Conservation (phyloP, 1,284 basidiomycete species). For the Vanrija pseudolonga region DNA sequence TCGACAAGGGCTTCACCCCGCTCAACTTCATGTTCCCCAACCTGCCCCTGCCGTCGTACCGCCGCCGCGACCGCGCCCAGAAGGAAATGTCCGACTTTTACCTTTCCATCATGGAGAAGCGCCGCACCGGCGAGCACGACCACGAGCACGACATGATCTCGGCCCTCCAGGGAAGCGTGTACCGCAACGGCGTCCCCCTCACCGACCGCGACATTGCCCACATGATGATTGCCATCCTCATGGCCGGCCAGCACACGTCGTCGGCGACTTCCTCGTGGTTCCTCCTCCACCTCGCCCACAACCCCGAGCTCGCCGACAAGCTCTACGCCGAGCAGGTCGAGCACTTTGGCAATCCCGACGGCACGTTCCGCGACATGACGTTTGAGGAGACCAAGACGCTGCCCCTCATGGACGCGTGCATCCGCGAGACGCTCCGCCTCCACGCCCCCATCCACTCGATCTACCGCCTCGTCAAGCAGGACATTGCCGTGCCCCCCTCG, state of each 20-base stretch:
- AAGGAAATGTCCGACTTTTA: slow-evolving; percentile 94
- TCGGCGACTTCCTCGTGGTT: slow-evolving; percentile 89
- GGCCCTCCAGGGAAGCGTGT: slow-evolving; percentile 77
- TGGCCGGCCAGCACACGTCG: slow-evolving; percentile 98
- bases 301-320: slow-evolving; percentile 70
- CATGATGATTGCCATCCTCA: slow-evolving; percentile 63
- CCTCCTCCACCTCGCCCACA: slow-evolving; percentile 82
- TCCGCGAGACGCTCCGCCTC: slow-evolving; percentile 86
- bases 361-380: slow-evolving; percentile 72
- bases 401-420: slow-evolving; percentile 80
- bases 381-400: slow-evolving; percentile 83
- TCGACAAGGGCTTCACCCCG: slow-evolving; percentile 89
- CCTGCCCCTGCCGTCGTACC: slow-evolving; percentile 85
- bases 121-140: slow-evolving; percentile 54
- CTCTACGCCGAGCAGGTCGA: slow-evolving; percentile 87
- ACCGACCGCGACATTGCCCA: slow-evolving; percentile 82
- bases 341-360: slow-evolving; percentile 74
- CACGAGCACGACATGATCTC: slow-evolving; percentile 90
- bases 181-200: slow-evolving; percentile 76
- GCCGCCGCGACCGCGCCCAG: slow-evolving; percentile 81
- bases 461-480: slow-evolving; percentile 78
- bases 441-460: slow-evolving; percentile 84
- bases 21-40: slow-evolving; percentile 94
- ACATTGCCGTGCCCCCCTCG: slow-evolving; percentile 76
- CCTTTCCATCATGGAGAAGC: slow-evolving; percentile 76